Evolutionary conservation across 1,139 yeast species (phyloP), one percentile per base, ranked within the genome.

Genomic region (Candida labiduridarum): DNA sequence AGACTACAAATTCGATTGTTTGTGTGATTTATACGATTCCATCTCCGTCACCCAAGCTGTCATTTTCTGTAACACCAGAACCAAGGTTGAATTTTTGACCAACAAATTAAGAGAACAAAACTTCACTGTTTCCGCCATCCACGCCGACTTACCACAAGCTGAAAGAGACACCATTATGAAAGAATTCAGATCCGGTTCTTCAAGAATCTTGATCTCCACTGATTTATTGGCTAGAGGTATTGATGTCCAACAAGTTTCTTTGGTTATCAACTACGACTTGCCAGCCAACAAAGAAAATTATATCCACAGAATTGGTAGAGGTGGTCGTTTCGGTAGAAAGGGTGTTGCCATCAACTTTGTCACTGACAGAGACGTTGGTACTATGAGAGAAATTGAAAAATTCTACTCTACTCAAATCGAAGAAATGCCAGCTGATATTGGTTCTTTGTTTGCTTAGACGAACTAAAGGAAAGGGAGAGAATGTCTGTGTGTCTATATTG

Each of bases 241-340:
- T 66, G 99, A 94, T 80, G 97, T 94, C 61, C 99, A 94, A 83
- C 99, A 94, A 79, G 98, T 94, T 60, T 92, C 98, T 50, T 82
- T 94, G 69, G 99, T 94, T 67, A 92, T 94, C 74, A 94, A 94
- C 86, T 94, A 89, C 81, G 99, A 94, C 75, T 83, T 94, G 74
- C 99, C 99, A 66, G 82, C 91, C 69, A 90, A 92, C 86, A 89
- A 91, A 77, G 98, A 94, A 80, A 92, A 94, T 87, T 94, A 94
- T 77, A 90, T 94, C 71, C 99, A 94, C 83, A 88, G 99, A 86
- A 94, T 94, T 68, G 99, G 99, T 85, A 89, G 99, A 84, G 96
- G 97, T 82, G 99, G 99, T 82, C 94, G 99, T 82, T 94, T 94
- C 82, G 99, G 99, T 82, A 87, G 99, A 80, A 94, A 94, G 86